These are phyloP conservation scores for Zasmidium cellare DNA, from an alignment of 2,329 filamentous ascomycete species.

Conservation along the genomic window DNA sequence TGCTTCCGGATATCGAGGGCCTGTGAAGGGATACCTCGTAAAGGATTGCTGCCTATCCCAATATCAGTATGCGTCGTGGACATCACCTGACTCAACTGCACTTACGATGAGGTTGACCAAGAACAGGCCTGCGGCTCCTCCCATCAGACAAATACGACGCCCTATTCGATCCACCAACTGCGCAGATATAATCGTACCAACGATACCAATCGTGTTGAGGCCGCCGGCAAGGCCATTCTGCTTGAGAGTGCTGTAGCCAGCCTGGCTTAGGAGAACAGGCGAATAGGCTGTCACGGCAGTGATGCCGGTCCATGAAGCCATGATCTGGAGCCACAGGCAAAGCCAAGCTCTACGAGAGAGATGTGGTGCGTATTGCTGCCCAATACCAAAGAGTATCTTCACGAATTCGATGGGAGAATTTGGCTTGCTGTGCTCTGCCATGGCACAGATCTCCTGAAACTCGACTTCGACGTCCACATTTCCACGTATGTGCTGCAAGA, in stretches of 20 bases:
- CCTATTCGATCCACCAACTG: slow-evolving; percentile 41
- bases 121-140: slow-evolving; percentile 27
- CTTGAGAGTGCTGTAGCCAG: slow-evolving; percentile 30
- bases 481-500: slow-evolving; percentile 3
- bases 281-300: slow-evolving; percentile 27
- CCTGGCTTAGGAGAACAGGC: slow-evolving; percentile 30
- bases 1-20: slow-evolving; percentile 38
- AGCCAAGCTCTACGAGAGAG: slow-evolving; percentile 34
- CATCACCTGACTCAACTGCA: too few relatives aligned
- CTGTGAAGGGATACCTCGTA: slow-evolving; percentile 44
- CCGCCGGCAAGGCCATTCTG: slow-evolving; percentile 32
- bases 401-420: background rate
- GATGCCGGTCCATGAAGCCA: slow-evolving; percentile 28
- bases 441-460: slow-evolving; percentile 6
- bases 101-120: background rate
- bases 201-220: slow-evolving; percentile 28
- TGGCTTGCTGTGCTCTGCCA: slow-evolving; percentile 2
- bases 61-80: too few relatives aligned
- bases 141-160: slow-evolving; percentile 38
- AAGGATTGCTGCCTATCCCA: slow-evolving; percentile 18
- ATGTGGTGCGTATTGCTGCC: slow-evolving; percentile 6
- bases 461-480: background rate
- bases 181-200: slow-evolving; percentile 32
- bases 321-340: slow-evolving; percentile 33
- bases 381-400: background rate